Evolutionary conservation across 176 grass and related monocot genomes (phyloP).

Genomic region (Rhynchospora tenuis): DNA sequence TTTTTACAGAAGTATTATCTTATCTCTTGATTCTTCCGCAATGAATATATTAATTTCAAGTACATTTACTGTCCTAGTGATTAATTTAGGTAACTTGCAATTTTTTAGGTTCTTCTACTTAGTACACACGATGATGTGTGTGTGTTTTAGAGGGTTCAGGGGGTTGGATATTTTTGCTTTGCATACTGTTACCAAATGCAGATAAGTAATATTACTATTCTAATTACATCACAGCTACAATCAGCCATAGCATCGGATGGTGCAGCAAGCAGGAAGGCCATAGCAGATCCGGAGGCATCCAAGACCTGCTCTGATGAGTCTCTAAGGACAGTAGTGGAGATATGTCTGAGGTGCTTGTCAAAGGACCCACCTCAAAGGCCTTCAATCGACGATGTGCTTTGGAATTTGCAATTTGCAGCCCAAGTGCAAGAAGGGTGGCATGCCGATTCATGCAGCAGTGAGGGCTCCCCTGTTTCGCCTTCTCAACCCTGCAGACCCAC

Average conservation of each 20-base stretch:
- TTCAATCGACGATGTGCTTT: conserved; percentile 84
- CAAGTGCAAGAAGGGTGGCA: conserved; percentile 85
- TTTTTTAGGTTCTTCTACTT: background rate
- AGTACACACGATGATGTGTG: background rate
- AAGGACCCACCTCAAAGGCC: conserved; percentile 64
- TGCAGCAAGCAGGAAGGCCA: conserved; percentile 24
- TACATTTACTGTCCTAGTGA: background rate
- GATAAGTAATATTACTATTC: background rate
- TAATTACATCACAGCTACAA: conserved; percentile 38
- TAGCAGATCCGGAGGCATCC: conserved; percentile 41
- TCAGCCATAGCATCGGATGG: conserved; percentile 43
- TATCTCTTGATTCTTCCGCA: conserved; percentile 8
- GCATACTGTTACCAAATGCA: background rate
- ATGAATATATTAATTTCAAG: background rate
- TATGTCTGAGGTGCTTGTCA: conserved; percentile 71
- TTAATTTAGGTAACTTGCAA: background rate
- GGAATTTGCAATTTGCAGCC: conserved; percentile 87
- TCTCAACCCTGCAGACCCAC: conserved; percentile 29
- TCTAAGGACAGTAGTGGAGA: conserved; percentile 65
- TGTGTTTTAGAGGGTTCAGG: background rate
- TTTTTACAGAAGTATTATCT: background rate
- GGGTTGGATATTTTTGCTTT: background rate
- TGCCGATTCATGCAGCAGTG: conserved; percentile 45
- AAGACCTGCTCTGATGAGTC: conserved; percentile 59
- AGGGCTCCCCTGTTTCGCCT: conserved; percentile 47